Evolutionary conservation across 2,329 filamentous ascomycete genomes (phyloP), one percentile per base, ranked within the genome.

Genomic region (Alternaria metachromatica): DNA sequence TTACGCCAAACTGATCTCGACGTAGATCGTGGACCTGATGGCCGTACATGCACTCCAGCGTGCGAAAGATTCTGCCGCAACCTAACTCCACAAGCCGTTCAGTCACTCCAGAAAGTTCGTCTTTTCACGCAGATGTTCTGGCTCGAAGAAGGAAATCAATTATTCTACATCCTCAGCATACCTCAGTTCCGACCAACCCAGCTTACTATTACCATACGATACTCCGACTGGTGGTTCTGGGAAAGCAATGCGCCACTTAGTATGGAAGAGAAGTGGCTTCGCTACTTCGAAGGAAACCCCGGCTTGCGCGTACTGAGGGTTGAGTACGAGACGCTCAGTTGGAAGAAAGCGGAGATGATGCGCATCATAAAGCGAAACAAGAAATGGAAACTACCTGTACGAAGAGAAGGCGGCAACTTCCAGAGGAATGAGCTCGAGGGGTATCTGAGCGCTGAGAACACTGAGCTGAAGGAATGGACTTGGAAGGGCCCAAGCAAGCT

Each of bases 201-300:
- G 15, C 63, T 86, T 3, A 83, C 80, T 0, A 70, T 86, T 13
- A 86, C 84, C 1, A 80, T 86, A 13, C 81, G 84, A 0, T 84
- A 86, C 61, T 79, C 83, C 2, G 84, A 86, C 62, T 85, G 83
- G 77, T 85, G 82, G 82, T 74, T 94, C 79, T 97, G 94, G 94
- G 96, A 95, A 84, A 93, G 97, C 78, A 94, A 97, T 84, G 97
- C 97, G 88, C 94, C 94, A 64, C 88, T 94, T 12, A 20, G 21
- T 2, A 67, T 67, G 63, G 4, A 41, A 2, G 53, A 62, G 15
- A 33, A 7, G 3, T 67, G 65, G 62, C 26, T 65, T 18, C 21
- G 30, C 10, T 41, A 18, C 5, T 65, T 65, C 43, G 37, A 43
- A 33, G 65, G 56, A 3, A 56, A 18, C 8, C 46, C 53, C 2